These are phyloP conservation scores for Sanghuangporus baumii DNA, from an alignment of 1,284 basidiomycete genomes.

Conservation along the genomic window DNA sequence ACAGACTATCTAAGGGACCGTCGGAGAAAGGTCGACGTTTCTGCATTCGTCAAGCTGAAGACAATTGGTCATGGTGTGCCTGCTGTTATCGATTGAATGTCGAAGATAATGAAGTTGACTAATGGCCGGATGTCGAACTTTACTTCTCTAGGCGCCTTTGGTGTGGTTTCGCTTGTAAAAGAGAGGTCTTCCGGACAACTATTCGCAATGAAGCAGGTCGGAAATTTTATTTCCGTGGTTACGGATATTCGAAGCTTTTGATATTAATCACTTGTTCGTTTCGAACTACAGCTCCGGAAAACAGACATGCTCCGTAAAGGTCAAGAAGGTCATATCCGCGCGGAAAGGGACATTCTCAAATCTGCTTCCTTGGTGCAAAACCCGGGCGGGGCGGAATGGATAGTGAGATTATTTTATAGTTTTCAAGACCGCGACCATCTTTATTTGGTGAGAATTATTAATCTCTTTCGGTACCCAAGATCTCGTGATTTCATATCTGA, in stretches of 20 bases:
- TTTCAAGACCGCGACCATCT: slow-evolving; percentile 91
- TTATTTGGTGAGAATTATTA: slow-evolving; percentile 69
- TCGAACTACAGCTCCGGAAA: slow-evolving; percentile 70
- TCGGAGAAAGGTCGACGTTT: slow-evolving; percentile 76
- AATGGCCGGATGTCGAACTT: slow-evolving; percentile 14
- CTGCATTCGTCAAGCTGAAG: slow-evolving; percentile 85
- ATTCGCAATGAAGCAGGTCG: slow-evolving; percentile 95
- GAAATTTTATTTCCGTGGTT: slow-evolving; percentile 23
- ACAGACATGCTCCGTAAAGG: slow-evolving; percentile 95
- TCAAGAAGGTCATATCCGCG: slow-evolving; percentile 95
- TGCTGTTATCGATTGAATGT: neutral
- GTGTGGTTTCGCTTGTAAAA: slow-evolving; percentile 89
- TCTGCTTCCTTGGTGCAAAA: slow-evolving; percentile 70
- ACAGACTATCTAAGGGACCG: slow-evolving; percentile 84
- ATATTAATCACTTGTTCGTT: slow-evolving; percentile 21
- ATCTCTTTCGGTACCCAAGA: slow-evolving; percentile 28
- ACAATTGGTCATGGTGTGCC: slow-evolving; percentile 88
- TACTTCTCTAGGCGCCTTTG: slow-evolving; percentile 73
- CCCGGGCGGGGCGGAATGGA: slow-evolving; percentile 80
- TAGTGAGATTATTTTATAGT: slow-evolving; percentile 88
- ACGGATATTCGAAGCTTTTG: slow-evolving; percentile 13
- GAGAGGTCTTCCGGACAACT: slow-evolving; percentile 77
- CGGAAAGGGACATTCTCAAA: slow-evolving; percentile 85
- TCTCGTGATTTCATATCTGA: slow-evolving; percentile 54
- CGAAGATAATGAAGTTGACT: slow-evolving; percentile 19